Evolutionary conservation across 306 rosid species (phyloP), one percentile per base, ranked within the genome.

Genomic region (Inga leiocalycina): DNA sequence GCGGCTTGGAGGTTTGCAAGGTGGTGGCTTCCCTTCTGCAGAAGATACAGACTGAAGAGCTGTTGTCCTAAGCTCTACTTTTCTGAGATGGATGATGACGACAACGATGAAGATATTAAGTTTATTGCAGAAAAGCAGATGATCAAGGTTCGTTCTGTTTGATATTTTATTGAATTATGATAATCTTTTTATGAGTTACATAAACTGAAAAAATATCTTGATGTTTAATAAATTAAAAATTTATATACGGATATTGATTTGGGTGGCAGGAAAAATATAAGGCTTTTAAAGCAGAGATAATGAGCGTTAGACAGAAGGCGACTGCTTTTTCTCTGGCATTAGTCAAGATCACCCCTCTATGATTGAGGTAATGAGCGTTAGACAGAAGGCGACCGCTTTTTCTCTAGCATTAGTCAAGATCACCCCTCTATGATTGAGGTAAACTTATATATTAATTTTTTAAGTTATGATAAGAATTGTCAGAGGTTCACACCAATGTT

Each of bases 21-120:
- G 86, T 80, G 71, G 85, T 92, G 98, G 98, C 86, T 91, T 79
- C 96, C 91, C 0, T 94, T 92, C 65, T 91, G 97, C 61, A 84
- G 59, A 80, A 88, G 66, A 70, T 86, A 89, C 80, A 73, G 61
- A 46, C 76, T 91, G 24, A 76, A 65, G 80, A 84, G 65, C 65
- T 84, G 90, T 84, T 88, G 91, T 71, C 96, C 98, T 12, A 80
- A 87, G 83, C 91, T 86, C 64, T 92, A 89, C 80, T 90, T 92
- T 83, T 89, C 93, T 0, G 71, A 54, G 45, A 88, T 71, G 30
- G 84, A 81, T 69, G 84, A 49, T 77, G 19, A 70, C 5, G 84
- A 72, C 48, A 22, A 73, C 3, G 15, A 73, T 15, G 84, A 20
- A 20, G 62, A 82, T 61, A 67, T 49, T 80, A 84, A 80, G 68